phyloP scores from a whole-genome alignment of 2,329 filamentous ascomycete species.

The Fusarium nanum region DNA sequence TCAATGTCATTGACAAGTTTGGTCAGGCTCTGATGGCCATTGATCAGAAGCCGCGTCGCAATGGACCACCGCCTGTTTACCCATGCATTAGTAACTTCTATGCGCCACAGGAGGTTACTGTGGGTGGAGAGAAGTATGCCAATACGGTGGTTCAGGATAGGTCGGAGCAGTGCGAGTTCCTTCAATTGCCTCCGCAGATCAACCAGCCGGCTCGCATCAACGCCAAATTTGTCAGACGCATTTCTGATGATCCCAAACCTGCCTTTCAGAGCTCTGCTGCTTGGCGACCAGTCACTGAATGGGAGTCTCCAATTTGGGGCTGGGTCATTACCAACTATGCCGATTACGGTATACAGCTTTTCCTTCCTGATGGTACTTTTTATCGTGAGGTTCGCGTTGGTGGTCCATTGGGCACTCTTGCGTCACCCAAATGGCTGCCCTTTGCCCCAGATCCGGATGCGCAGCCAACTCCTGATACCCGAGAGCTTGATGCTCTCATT shows the following conservation, averaged over 20 bases:
- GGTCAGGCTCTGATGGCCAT: not conserved
- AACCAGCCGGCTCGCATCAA: not conserved
- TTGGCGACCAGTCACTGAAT: constrained; percentile 44
- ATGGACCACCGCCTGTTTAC: not conserved
- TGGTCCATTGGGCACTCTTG: not conserved
- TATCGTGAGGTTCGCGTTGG: not conserved
- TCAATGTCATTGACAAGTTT: constrained; percentile 4
- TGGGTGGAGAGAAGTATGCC: not conserved
- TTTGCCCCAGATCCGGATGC: constrained; percentile 4
- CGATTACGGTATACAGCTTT: constrained; percentile 54
- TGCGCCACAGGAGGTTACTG: not conserved
- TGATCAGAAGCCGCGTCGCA: not conserved
- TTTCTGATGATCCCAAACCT: not conserved
- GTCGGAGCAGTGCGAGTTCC: not conserved
- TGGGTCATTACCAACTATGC: constrained; percentile 57
- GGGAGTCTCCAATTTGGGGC: constrained; percentile 56
- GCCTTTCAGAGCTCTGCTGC: not conserved
- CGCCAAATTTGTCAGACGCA: not conserved
- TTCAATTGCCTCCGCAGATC: not conserved
- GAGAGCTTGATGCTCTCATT: not conserved
- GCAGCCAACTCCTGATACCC: not conserved
- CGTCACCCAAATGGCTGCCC: not conserved
- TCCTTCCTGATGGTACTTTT: not conserved
- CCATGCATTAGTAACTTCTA: not conserved
- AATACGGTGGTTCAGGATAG: not conserved